Evolutionary conservation across 1,284 basidiomycete species (phyloP).

Genomic region (Sporisorium scitamineum): DNA sequence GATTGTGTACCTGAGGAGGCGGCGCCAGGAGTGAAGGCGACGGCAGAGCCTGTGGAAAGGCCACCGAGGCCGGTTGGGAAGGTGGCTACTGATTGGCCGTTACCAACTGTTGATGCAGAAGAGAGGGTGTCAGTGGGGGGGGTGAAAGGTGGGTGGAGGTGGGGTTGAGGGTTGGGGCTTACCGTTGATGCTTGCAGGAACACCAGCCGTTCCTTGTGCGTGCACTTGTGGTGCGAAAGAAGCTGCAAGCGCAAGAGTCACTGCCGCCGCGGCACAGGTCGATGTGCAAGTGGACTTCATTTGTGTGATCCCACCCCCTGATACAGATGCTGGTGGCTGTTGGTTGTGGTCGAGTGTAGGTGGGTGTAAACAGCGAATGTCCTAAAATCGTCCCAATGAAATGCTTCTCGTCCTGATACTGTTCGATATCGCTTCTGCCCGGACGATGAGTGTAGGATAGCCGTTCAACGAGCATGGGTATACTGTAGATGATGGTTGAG

Average conservation of each 20-base stretch:
- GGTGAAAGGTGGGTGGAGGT: not conserved
- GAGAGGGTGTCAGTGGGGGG: not conserved
- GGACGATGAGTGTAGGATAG: not conserved
- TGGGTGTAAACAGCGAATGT: not conserved
- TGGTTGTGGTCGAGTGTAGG: not conserved
- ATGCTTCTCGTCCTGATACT: no score
- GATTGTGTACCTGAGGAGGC: constrained; percentile 7
- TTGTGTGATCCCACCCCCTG: not conserved
- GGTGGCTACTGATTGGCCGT: constrained; percentile 29
- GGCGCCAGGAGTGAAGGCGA: constrained; percentile 33
- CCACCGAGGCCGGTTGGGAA: constrained; percentile 36
- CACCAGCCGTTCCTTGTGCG: constrained; percentile 31
- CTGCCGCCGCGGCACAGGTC: not conserved
- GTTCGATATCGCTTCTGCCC: not conserved
- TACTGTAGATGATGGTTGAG: not conserved
- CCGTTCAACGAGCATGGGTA: not conserved
- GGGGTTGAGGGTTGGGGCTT: constrained; percentile 4
- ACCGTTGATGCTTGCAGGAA: constrained; percentile 41
- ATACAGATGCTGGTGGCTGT: not conserved
- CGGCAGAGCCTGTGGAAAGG: constrained; percentile 20
- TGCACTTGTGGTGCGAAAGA: not conserved
- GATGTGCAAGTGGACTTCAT: constrained; percentile 14
- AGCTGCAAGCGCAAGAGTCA: constrained; percentile 1
- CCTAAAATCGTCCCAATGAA: no score
- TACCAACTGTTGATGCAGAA: constrained; percentile 23